A percentile compares a stretch with the other conserved stretches of the same genome.
These are phyloP conservation scores for Piloderma croceum DNA, from an alignment of 768 basidiomycete species.

Conservation along the genomic window DNA sequence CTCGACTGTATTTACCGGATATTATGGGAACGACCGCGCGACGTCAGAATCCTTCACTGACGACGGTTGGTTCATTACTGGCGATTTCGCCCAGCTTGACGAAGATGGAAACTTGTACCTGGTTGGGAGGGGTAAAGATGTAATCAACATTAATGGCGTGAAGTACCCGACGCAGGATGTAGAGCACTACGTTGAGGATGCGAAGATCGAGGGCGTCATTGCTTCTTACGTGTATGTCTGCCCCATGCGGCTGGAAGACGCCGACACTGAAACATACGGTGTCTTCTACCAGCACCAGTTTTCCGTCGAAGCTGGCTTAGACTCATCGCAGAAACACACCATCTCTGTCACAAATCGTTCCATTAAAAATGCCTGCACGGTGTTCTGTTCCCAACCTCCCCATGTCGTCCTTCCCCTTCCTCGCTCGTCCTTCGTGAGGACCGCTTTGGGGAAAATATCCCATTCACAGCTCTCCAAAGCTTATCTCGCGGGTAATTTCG, in stretches of 20 bases:
- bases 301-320: slow-evolving; percentile 16
- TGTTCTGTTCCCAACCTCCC: slow-evolving; percentile 31
- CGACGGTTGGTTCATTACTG: slow-evolving; percentile 59
- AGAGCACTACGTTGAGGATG: slow-evolving; percentile 34
- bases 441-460: slow-evolving; percentile 41
- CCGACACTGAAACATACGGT: slow-evolving; percentile 38
- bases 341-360: slow-evolving; percentile 19
- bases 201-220: slow-evolving; percentile 26
- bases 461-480: slow-evolving; percentile 30
- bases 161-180: slow-evolving; percentile 34
- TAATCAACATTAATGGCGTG: slow-evolving; percentile 38
- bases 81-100: slow-evolving; percentile 45
- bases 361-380: slow-evolving; percentile 22
- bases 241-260: slow-evolving; percentile 33
- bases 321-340: slow-evolving; percentile 11
- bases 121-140: slow-evolving; percentile 37
- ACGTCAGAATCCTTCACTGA: slow-evolving; percentile 41
- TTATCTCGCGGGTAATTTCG: slow-evolving; percentile 31
- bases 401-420: slow-evolving; percentile 36
- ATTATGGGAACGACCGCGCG: slow-evolving; percentile 44
- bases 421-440: slow-evolving; percentile 33
- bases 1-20: slow-evolving; percentile 35
- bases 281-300: slow-evolving; percentile 33
- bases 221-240: slow-evolving; percentile 31
- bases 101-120: slow-evolving; percentile 29